Percentiles rank a stretch among this genome's conserved stretches.
Evolutionary conservation across 2,329 filamentous ascomycete genomes (phyloP).

Genomic region (Sordariomycetes sp.): DNA sequence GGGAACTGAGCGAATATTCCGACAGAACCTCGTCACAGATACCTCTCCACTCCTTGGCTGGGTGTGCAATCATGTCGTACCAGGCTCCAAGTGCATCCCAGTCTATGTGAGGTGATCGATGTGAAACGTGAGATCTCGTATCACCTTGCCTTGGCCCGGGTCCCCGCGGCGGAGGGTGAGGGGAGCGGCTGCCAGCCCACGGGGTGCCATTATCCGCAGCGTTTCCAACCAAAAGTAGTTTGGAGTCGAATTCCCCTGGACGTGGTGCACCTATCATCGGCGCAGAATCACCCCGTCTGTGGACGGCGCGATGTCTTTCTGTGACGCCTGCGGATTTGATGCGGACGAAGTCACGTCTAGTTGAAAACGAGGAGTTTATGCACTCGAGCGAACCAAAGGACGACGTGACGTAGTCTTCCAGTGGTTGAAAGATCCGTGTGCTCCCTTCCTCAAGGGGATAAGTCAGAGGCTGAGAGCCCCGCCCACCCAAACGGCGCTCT

Average conservation of each 20-base stretch:
- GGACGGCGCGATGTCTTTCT: constrained; percentile 10
- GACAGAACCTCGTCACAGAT: constrained; percentile 41
- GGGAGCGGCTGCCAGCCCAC: constrained; percentile 59
- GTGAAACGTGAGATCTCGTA: constrained; percentile 18
- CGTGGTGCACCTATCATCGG: constrained; percentile 24
- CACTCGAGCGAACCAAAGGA: constrained; percentile 60
- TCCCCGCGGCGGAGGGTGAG: constrained; percentile 11
- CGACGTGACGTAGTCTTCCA: constrained; percentile 67
- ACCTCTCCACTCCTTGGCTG: constrained; percentile 56
- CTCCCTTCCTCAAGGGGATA: neutral
- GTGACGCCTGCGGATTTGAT: constrained; percentile 5
- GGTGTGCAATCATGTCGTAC: constrained; percentile 60
- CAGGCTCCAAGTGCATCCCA: constrained; percentile 64
- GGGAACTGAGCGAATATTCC: constrained; percentile 12
- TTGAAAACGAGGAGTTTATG: constrained; percentile 68
- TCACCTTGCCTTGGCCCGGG: constrained; percentile 3
- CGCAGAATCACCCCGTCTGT: constrained; percentile 16
- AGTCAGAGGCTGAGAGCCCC: neutral
- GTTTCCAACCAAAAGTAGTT: constrained; percentile 62
- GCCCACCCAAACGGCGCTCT: neutral
- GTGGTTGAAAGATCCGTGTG: constrained; percentile 54
- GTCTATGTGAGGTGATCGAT: constrained; percentile 59
- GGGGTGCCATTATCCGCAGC: constrained; percentile 73
- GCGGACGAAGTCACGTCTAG: constrained; percentile 13
- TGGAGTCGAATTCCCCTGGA: constrained; percentile 59